Evolutionary conservation across 2,329 filamentous ascomycete genomes (phyloP), one percentile per base, ranked within the genome.

Genomic region (Xylaria hypoxylon): DNA sequence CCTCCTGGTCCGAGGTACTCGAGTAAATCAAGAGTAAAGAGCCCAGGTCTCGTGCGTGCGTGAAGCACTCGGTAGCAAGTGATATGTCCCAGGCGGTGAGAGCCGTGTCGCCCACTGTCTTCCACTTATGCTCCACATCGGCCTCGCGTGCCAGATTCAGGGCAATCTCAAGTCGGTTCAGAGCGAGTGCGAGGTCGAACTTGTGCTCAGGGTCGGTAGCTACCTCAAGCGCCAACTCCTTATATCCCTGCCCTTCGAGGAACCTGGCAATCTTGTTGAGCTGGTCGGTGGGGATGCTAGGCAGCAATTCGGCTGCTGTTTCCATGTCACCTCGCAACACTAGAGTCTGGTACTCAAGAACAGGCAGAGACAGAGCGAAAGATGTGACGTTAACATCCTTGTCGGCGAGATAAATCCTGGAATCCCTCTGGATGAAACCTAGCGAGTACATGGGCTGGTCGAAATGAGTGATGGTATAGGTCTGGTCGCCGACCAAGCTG

Each of bases 231-330:
- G 96, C 96, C 71, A 97, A 87, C 74, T 98, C 95, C 81, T 98
- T 98, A 82, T 97, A 93, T 45, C 95, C 95, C 80, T 99, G 96
- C 2, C 96, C 96, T 80, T 98, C 96, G 59, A 99, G 85, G 86
- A 99, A 99, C 24, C 96, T 90, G 3, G 96, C 96, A 73, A 99
- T 96, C 84, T 98, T 98, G 85, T 97, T 97, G 80, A 97, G 92
- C 79, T 99, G 94, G 70, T 97, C 93, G n/a, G 89, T 83, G 0
- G 95, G 94, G 42, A 99, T 94, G 22, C 91, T 91, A 4, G 89
- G 84, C 17, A 99, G 88, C 70, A 97, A 86, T 77, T 97, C 94
- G 10, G 91, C 90, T 0, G 96, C 96, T 15, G 93, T 89, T 70
- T 98, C 96, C 85, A 98, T 91, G 74, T 99, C 96, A 58, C 92